Conservation (phyloP, 176 grass and related monocot genomes). For the Musa acuminata region DNA sequence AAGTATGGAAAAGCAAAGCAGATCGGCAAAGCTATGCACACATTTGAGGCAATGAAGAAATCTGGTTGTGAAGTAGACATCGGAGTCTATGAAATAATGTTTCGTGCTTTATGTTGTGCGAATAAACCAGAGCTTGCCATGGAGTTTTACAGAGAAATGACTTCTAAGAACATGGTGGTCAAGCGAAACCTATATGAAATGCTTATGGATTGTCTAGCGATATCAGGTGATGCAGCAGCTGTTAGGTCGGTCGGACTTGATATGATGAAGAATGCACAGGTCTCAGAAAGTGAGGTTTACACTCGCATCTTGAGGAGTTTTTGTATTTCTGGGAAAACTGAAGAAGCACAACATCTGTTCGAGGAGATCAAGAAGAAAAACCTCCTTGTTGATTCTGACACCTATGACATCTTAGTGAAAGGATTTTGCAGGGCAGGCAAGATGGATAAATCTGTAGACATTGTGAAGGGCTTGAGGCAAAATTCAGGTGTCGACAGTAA, state of each 20-base stretch:
- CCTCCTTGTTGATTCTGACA: constrained; percentile 28
- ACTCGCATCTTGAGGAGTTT: constrained; percentile 44
- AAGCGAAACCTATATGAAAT: constrained; percentile 34
- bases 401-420: constrained; percentile 40
- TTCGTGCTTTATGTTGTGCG: constrained; percentile 48
- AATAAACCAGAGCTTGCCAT: constrained; percentile 48
- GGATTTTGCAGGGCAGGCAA: constrained; percentile 51
- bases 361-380: constrained; percentile 54
- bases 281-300: constrained; percentile 47
- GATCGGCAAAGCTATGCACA: constrained; percentile 39
- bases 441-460: constrained; percentile 47
- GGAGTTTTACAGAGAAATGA: constrained; percentile 76
- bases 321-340: constrained; percentile 48
- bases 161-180: constrained; percentile 29
- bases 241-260: constrained; percentile 47
- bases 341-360: constrained; percentile 47
- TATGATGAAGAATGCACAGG: constrained; percentile 42
- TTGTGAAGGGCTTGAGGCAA: constrained; percentile 36
- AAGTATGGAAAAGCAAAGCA: constrained; percentile 43
- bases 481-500: constrained; percentile 25
- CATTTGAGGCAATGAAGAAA: constrained; percentile 56
- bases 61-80: constrained; percentile 36
- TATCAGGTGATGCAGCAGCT: constrained; percentile 33
- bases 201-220: constrained; percentile 47
- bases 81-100: constrained; percentile 36